phyloP scores from a whole-genome alignment of 2,329 filamentous ascomycete species.

The Fusarium pseudoanthophilum region DNA sequence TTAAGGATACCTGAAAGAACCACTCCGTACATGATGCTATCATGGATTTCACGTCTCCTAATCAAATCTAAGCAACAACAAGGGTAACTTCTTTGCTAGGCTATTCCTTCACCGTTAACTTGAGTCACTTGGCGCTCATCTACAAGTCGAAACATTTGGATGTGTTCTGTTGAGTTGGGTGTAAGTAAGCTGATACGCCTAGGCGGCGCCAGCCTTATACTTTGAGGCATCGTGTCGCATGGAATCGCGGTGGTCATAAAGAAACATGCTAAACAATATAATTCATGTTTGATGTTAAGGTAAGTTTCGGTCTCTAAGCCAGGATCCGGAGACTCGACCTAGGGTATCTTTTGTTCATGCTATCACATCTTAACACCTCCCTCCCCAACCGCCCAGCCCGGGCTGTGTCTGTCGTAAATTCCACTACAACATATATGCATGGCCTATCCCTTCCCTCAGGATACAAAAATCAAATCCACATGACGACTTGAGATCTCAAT shows the following conservation, averaged over 20 bases:
- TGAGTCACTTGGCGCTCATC: neutral
- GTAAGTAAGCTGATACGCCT: neutral
- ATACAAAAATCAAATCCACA: conserved; percentile 14
- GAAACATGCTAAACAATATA: conserved; percentile 8
- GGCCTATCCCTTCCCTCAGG: neutral
- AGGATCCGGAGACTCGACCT: conserved; percentile 41
- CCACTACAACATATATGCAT: conserved; percentile 12
- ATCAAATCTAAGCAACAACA: neutral
- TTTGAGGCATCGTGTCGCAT: neutral
- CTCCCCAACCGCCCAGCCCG: neutral
- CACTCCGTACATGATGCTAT: neutral
- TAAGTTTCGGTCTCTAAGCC: conserved; percentile 42
- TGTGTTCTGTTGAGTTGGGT: neutral
- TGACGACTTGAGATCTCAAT: neutral
- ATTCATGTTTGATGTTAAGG: conserved; percentile 34
- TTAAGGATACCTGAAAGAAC: neutral
- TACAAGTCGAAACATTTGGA: neutral
- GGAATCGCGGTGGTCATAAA: neutral
- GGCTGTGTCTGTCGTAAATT: conserved; percentile 22
- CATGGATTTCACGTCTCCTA: neutral
- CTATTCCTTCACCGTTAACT: too few species aligned
- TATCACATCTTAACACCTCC: conserved; percentile 22
- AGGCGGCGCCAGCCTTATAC: neutral
- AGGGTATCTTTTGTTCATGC: conserved; percentile 45
- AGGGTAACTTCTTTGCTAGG: neutral